Evolutionary conservation across 164 flowering plant genomes (phyloP), one percentile per base, ranked within the genome.

Genomic region (Hamamelis virginiana): DNA sequence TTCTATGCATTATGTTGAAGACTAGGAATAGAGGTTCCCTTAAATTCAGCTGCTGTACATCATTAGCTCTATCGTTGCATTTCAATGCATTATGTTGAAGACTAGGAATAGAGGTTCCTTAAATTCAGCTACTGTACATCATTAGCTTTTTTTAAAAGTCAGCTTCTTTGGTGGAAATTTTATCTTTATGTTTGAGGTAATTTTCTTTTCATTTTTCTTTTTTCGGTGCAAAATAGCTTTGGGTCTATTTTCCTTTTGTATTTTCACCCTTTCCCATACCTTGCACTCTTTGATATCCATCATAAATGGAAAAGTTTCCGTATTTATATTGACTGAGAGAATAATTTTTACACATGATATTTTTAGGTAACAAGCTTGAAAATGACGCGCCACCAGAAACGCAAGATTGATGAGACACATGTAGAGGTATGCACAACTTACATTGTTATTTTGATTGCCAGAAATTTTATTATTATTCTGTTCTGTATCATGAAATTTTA

Each of bases 321-420:
- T 22, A 26, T 9, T 63, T 64, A 43, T 38, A 50, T 50, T 69
- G 71, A 71, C 77, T 71, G n/a, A 57, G 57, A 63, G 65, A 75
- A 16, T 64, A 5, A 72, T 23, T 63, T 72, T 71, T 66, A 65
- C 47, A 50, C 48, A 19, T 69, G 53, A 11, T 66, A 25, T 72
- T 81, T 80, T 50, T 76, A 92, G 98, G 98, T 83, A 48, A 87
- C 98, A 51, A 83, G 94, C 80, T 84, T 92, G 89, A 92, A 95
- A 77, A 95, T 92, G 97, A 95, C 98, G 1, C 96, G 97, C 12
- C 98, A 95, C 77, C 98, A 95, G 77, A 95, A 92, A 62, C 90
- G 98, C 11, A 95, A 95, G 86, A 95, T 95, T 77, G 97, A 92
- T 67, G 98, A 95, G 80, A 89, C 91, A 51, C 98, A 92, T 79